phyloP scores from a whole-genome alignment of 352 stramenopile genomes.

The Phytophthora litchii region DNA sequence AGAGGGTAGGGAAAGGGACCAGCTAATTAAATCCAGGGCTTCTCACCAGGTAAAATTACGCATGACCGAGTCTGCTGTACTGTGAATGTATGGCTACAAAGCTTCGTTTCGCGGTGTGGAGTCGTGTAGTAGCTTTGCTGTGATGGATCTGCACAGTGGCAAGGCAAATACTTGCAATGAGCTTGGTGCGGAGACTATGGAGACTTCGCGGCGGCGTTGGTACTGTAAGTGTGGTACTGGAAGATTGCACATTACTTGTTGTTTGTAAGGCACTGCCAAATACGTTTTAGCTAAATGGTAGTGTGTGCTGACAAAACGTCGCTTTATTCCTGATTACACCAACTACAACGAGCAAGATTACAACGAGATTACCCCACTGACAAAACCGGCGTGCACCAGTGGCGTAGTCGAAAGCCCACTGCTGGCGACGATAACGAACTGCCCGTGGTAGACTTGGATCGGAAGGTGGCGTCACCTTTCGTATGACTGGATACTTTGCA shows the following conservation, averaged over 20 bases:
- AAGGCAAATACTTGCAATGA: neutral
- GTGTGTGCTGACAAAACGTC: neutral
- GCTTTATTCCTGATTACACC: conserved; percentile 15
- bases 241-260: conserved; percentile 3
- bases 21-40: conserved; percentile 11
- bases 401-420: conserved; percentile 3
- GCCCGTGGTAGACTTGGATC: neutral
- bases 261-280: conserved; percentile 4
- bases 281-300: too few species aligned
- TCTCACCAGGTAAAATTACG: conserved; percentile 10
- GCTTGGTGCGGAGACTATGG: neutral
- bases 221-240: conserved; percentile 18
- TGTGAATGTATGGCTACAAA: too few species aligned
- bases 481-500: too few species aligned
- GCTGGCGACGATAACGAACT: conserved; percentile 7
- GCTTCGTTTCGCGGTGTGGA: too few species aligned
- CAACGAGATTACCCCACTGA: conserved; percentile 6
- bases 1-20: conserved; percentile 8
- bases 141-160: too few species aligned
- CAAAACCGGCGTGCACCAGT: conserved; percentile 6
- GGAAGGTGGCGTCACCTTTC: neutral
- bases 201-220: neutral
- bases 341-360: neutral
- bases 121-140: too few species aligned
- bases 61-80: neutral